Evolutionary conservation across 345 rosid genomes (phyloP), one percentile per base, ranked within the genome.

Genomic region (Arabis hirsuta): DNA sequence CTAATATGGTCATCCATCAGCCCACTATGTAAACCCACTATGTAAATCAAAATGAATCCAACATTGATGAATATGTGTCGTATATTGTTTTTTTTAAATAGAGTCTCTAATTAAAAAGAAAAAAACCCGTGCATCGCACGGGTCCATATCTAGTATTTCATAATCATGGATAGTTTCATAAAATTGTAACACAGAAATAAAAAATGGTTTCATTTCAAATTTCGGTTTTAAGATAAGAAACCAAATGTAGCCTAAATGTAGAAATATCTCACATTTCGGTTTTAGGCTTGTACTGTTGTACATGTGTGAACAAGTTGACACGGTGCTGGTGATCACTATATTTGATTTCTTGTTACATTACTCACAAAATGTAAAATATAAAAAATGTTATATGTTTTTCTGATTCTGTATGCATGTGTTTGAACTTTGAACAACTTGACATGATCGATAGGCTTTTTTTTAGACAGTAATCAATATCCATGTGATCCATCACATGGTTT

Each of bases 401-500:
- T 39, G n/a, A 7, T 4, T 51, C 2, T 46, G 7, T 13, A 27
- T 46, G 65, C 53, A 68, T 75, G 74, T 69, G 65, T 55, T 54
- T 47, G 60, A 54, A 62, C 79, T 55, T 54, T 47, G 60, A 54
- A 62, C 79, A 76, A 76, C 70, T 76, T 69, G 74, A 20, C 79
- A 69, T 47, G 74, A 69, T 55, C 59, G 19, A 76, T 27, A 59
- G 3, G 13, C 53, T 7, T 62, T 67, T 67, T 32, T 26, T 20
- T 5, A 20, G 74, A 62, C 47, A 69, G 60, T 48, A 70, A 64
- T 76, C 55, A 70, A 71, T 62, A 34, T 42, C 76, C 80, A 76
- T 76, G 80, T 76, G 76, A 64, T 70, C 52, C 39, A 19, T 76
- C 80, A 76, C 80, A 76, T 76, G 80, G 71, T 63, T 57, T 64